Evolutionary conservation across 208 protist genomes (phyloP), one percentile per base, ranked within the genome.

Genomic region (Crithidia sp.): DNA sequence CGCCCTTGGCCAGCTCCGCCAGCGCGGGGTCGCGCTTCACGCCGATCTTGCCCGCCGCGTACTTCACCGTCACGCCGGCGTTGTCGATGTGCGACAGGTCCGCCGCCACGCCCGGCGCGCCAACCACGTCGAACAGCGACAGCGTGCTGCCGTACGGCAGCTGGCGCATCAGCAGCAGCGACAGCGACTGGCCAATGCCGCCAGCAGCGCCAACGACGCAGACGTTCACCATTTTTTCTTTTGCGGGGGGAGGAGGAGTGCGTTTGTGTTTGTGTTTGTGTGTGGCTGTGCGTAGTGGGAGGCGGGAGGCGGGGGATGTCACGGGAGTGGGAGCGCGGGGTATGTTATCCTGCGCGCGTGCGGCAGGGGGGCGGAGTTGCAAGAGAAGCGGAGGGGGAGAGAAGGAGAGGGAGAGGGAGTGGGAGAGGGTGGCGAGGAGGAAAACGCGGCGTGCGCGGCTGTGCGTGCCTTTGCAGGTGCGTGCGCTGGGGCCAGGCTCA

Each of bases 71-170:
- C 14, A 96, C 86, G 57, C 83, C 77, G 43, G 82, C 86, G 62
- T 79, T 79, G 81, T 93, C 85, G 53, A 98, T 84, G 81, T 99
- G 97, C 61, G 86, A 95, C 36, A 99, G 86, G 82, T 99, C 97
- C 40, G 92, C 94, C 16, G 97, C 97, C 7, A 99, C 95, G 57
- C 97, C 97, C 6, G 92, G 83, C n/a, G 92, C 88, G 28, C 84
- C 89, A 2, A 84, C 87, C 13, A 98, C 91, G 72, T 98, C 96
- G 83, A 96, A 98, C 41, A 98, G 84, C 37, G 84, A 89, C n/a
- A 98, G 92, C 17, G 90, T 92, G 72, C 84, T 94, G 53, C 90
- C 90, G 59, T 86, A 81, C 41, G 93, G 87, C 54, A 89, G 80
- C 66, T 86, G 71, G 67, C 81, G 83, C 71, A 91, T 88, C 59